These are phyloP conservation scores for Chlamydomonas schloesseri DNA, from an alignment of 139 green algal species.

Conservation along the genomic window DNA sequence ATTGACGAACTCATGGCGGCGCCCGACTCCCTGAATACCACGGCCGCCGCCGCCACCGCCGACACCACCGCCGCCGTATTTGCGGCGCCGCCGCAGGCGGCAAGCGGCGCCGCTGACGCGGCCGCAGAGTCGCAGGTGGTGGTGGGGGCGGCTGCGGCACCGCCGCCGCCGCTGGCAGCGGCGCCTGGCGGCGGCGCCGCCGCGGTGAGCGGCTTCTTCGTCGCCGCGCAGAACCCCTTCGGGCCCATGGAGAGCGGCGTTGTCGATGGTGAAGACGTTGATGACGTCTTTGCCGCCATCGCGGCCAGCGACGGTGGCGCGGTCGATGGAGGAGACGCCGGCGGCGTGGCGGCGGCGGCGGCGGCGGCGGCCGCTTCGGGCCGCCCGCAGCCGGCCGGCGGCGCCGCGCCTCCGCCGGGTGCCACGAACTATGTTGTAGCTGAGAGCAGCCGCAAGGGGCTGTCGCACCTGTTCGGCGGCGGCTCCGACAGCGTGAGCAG, in stretches of 20 bases:
- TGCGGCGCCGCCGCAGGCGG: too few species aligned
- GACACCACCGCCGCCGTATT: too few species aligned
- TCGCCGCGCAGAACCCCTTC: conserved; percentile 19
- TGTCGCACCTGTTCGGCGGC: conserved; percentile 15
- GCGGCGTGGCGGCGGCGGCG: background rate
- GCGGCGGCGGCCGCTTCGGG: background rate
- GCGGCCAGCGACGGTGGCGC: background rate
- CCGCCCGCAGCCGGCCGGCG: background rate
- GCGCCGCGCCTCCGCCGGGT: too few species aligned
- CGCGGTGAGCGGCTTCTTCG: background rate
- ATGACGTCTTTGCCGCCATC: conserved; percentile 12
- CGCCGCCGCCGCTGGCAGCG: background rate
- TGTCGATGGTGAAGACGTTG: background rate
- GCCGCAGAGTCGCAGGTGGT: too few species aligned
- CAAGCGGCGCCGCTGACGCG: too few species aligned
- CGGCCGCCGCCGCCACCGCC: background rate
- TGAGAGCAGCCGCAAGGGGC: conserved; percentile 1
- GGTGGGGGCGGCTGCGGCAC: background rate
- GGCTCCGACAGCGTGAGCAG: background rate
- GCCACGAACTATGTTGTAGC: background rate
- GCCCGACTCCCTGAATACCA: background rate
- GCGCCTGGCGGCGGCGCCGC: too few species aligned
- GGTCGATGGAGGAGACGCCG: background rate
- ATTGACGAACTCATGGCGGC: conserved; percentile 18
- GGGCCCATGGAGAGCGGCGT: background rate